These are phyloP conservation scores for Butyriboletus regius DNA, from an alignment of 1,284 basidiomycete species.

Conservation along the genomic window DNA sequence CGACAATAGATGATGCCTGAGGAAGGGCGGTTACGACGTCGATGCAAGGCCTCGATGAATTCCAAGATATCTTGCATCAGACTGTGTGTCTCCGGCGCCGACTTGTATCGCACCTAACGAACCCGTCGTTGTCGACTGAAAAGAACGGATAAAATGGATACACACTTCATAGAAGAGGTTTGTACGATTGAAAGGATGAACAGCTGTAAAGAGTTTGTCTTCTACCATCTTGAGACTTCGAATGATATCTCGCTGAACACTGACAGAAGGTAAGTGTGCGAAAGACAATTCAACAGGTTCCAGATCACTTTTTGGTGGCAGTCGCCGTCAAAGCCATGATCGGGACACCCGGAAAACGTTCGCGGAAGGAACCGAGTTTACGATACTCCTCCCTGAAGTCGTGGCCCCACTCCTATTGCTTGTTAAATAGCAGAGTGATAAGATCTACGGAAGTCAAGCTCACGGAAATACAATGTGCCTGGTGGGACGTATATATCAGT, in stretches of 20 bases:
- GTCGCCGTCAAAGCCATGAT: conserved; percentile 81
- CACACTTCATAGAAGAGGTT: conserved; percentile 77
- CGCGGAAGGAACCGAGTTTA: conserved; percentile 62
- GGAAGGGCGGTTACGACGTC: conserved; percentile 52
- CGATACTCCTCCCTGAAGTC: conserved; percentile 72
- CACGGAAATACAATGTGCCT: conserved; percentile 84
- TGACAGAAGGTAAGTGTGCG: conserved; percentile 22
- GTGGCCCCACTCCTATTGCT: conserved; percentile 74
- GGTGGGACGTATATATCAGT: conserved; percentile 2
- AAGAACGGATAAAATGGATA: not conserved
- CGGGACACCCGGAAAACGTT: conserved; percentile 62
- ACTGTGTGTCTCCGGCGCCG: conserved; percentile 41
- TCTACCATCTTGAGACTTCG: conserved; percentile 54
- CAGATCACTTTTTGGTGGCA: conserved; percentile 53
- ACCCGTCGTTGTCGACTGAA: not conserved
- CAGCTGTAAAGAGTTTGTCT: conserved; percentile 52
- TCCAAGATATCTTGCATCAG: conserved; percentile 61
- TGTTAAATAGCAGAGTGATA: not conserved
- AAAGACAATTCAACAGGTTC: not conserved
- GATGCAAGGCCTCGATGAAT: conserved; percentile 58
- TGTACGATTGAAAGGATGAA: conserved; percentile 72
- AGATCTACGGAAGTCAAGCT: conserved; percentile 11
- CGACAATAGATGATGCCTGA: conserved; percentile 80
- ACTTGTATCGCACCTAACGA: conserved; percentile 54
- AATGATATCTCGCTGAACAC: conserved; percentile 68